Base-by-base conservation (phyloP, 2,329 filamentous ascomycete genomes). In the Aureobasidium sp. region DNA sequence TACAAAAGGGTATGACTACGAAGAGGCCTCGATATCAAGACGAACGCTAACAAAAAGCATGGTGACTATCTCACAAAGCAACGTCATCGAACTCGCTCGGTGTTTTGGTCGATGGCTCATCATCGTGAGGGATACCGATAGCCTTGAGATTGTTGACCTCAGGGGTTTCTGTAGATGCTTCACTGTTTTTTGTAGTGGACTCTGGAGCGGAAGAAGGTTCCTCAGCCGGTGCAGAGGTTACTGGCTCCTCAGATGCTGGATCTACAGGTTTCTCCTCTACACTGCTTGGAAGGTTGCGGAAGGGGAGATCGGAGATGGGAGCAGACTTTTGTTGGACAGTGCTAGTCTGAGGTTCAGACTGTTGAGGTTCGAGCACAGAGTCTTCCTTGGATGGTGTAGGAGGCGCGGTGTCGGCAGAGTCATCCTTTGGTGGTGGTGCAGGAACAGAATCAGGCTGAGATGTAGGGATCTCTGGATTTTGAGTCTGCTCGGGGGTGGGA, bases 401-500 rank as follows among this genome's bases (percentile, higher is more conserved):
- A 60, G 26, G 62, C 29, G 20, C 47, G 44, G 15, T 59, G 48
- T 51, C 67, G 60, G 9, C 61, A 44, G 26, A 63, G 17, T 63
- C 32, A 20, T 61, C 61, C 65, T 72, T 71, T 17, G 70, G 70
- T 50, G 69, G 68, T 32, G 69, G 70, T 47, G 66, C 66, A 15
- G 69, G 71, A 32, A 66, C 65, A 36, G 67, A 63, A 17, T 64
- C 59, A 1, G 61, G 59, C n/a, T 64, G 55, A 42, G 63, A 48
- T 36, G 46, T 39, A 37, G 60, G 62, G 5, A 60, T 47, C 36
- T 64, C 32, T 52, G 62, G 42, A 60, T 61, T 32, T 48, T 59
- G 44, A 62, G 69, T 51, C 44, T 71, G 69, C 63, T 81, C 79
- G n/a, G 79, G 79, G 4, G 79, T 81, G 0, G 79, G 79, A 51